Evolutionary conservation across 345 rosid genomes (phyloP).

Genomic region (Chamaenerion angustifolium): DNA sequence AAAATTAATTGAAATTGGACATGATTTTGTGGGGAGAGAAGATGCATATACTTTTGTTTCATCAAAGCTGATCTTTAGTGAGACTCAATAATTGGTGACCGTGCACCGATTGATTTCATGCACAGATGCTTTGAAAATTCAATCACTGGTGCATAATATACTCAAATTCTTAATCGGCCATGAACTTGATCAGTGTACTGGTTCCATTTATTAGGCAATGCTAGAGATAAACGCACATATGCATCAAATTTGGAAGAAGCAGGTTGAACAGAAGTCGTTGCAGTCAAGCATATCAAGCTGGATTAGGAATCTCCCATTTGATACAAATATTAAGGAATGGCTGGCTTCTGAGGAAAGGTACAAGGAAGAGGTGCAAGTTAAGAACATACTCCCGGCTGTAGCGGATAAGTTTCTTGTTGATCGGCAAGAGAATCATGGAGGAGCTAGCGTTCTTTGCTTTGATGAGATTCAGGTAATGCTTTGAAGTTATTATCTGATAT

Average conservation of each 20-base stretch:
- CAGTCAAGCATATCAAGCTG: slow-evolving; percentile 57
- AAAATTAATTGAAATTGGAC: too few species aligned
- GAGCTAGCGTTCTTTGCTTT: slow-evolving; percentile 84
- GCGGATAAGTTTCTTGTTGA: slow-evolving; percentile 76
- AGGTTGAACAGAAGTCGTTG: slow-evolving; percentile 43
- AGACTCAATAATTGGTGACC: too few species aligned
- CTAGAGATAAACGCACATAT: slow-evolving; percentile 73
- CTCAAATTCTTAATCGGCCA: too few species aligned
- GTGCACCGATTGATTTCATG: too few species aligned
- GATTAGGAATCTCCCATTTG: slow-evolving; percentile 79
- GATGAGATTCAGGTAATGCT: slow-evolving; percentile 80
- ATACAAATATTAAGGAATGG: slow-evolving; percentile 79
- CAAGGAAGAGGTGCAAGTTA: slow-evolving; percentile 67
- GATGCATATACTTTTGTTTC: too few species aligned
- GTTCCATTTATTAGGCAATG: slow-evolving; percentile 50
- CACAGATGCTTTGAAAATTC: too few species aligned
- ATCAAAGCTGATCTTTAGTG: too few species aligned
- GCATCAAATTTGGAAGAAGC: slow-evolving; percentile 83
- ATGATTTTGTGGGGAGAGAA: too few species aligned
- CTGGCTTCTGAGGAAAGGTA: slow-evolving; percentile 78
- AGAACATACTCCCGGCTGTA: slow-evolving; percentile 77
- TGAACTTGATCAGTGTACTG: not conserved
- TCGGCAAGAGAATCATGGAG: slow-evolving; percentile 36
- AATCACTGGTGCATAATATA: too few species aligned
- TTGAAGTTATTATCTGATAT: not conserved